Base-by-base conservation (phyloP, 352 stramenopile genomes). In the Thraustochytrium striatum region DNA sequence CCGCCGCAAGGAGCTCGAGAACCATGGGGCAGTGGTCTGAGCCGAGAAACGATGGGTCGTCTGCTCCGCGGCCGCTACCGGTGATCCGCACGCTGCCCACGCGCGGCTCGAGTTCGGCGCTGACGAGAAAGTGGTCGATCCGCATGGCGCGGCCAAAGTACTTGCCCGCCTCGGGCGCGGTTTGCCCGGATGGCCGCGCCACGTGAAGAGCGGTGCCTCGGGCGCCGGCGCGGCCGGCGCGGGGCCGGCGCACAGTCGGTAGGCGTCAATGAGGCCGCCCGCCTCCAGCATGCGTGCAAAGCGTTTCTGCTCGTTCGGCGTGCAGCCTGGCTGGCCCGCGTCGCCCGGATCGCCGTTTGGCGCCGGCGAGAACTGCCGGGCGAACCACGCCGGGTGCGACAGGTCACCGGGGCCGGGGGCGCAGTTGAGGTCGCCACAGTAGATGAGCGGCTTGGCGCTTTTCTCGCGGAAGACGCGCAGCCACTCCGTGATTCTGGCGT, bases 91-190 rank as follows among this genome's bases (percentile, higher is more conserved):
- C 79, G 38, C 62, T 28, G 7, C 33, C 41, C 7, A 84, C 69
- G 28, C 61, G 55, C 1, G 28, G 30, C 1, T 36, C 36, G n/a
- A 85, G 61, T 0, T 25, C 21, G 33, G 3, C 38, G 3, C 58
- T 69, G 35, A 83, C 36, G 35, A 85, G 73, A 36, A 72, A 61
- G 62, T 85, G 79, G 47, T 85, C 83, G 57, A 85, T 85, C 7
- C 83, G 78, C 83, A 85, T 85, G 38, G 81, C 83, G 68, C 82
- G 85, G 33, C 72, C 80, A 53, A 83, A 86, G 73, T 82, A 86
- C 36, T 70, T 53, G 19, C 82, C 82, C 28, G 61, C 52, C 36
- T 57, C 65, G 72, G 58, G n/a, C 69, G 53, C 21, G 79, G 57
- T 5, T 47, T 70, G 13, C 81, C 81, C 16, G 81, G 58, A 2